These are phyloP conservation scores for Sugiyamaella xylanicola DNA, from an alignment of 1,139 yeast genomes.

Conservation along the genomic window DNA sequence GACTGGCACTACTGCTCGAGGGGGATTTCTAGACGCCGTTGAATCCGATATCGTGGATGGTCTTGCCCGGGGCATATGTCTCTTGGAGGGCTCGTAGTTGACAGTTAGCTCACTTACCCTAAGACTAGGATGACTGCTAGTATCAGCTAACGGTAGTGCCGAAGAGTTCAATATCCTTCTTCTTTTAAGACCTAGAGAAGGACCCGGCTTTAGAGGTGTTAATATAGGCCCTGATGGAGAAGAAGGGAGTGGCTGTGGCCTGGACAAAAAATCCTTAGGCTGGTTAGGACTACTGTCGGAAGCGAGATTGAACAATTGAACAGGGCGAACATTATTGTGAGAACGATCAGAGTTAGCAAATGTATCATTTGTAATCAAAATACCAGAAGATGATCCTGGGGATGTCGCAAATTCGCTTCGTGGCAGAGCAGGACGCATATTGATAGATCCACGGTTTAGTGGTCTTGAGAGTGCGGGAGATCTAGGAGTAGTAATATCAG, in stretches of 20 bases:
- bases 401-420: not conserved
- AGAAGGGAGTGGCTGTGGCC: too few relatives aligned
- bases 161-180: constrained; percentile 2
- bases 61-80: too few relatives aligned
- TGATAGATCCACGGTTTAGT: too few relatives aligned
- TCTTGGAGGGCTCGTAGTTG: not conserved
- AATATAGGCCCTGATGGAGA: not conserved
- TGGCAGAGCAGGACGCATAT: too few relatives aligned
- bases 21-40: too few relatives aligned
- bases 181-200: constrained; percentile 12
- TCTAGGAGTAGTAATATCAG: too few relatives aligned
- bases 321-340: not conserved
- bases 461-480: too few relatives aligned
- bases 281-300: too few relatives aligned
- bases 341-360: not conserved
- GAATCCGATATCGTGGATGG: too few relatives aligned
- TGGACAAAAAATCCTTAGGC: too few relatives aligned
- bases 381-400: not conserved
- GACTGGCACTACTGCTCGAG: too few relatives aligned
- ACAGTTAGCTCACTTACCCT: not conserved
- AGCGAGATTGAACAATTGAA: too few relatives aligned
- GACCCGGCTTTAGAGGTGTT: constrained; percentile 10
- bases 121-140: not conserved
- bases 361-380: constrained; percentile 9
- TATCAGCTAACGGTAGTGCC: not conserved